phyloP scores from a whole-genome alignment of 2,329 filamentous ascomycete genomes.

The Pestalotiopsis sp. region DNA sequence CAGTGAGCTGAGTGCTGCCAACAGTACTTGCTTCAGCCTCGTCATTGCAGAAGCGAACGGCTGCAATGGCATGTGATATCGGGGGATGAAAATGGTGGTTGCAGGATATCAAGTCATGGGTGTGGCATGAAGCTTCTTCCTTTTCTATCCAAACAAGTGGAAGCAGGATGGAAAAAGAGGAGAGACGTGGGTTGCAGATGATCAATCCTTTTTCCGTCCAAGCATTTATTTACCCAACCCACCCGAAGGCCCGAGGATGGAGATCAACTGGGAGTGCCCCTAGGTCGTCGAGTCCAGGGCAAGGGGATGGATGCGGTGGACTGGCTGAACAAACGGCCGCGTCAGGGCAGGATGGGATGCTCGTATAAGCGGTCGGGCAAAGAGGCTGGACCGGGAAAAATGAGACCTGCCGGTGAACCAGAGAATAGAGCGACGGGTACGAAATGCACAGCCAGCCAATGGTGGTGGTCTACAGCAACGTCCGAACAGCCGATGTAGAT shows the following conservation, averaged over 20 bases:
- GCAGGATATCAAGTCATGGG: slow-evolving; percentile 18
- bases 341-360: slow-evolving; percentile 20
- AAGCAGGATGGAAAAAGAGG: slow-evolving; percentile 11
- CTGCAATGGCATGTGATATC: slow-evolving; percentile 43
- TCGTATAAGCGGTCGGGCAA: slow-evolving; percentile 31
- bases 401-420: slow-evolving; percentile 32
- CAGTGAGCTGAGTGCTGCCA: slow-evolving; percentile 60
- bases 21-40: slow-evolving; percentile 55
- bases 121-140: slow-evolving; percentile 20
- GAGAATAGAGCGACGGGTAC: slow-evolving; percentile 18
- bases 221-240: slow-evolving; percentile 16
- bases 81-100: slow-evolving; percentile 10
- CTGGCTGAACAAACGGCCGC: slow-evolving; percentile 22
- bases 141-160: neutral
- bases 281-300: slow-evolving; percentile 18
- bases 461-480: neutral
- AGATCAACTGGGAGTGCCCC: neutral
- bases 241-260: neutral
- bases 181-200: slow-evolving; percentile 20
- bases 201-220: neutral
- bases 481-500: neutral
- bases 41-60: slow-evolving; percentile 60
- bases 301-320: neutral
- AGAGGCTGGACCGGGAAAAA: slow-evolving; percentile 33
- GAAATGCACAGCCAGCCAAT: neutral